Conservation (phyloP, 768 basidiomycete species). For the Mycena alexandri region DNA sequence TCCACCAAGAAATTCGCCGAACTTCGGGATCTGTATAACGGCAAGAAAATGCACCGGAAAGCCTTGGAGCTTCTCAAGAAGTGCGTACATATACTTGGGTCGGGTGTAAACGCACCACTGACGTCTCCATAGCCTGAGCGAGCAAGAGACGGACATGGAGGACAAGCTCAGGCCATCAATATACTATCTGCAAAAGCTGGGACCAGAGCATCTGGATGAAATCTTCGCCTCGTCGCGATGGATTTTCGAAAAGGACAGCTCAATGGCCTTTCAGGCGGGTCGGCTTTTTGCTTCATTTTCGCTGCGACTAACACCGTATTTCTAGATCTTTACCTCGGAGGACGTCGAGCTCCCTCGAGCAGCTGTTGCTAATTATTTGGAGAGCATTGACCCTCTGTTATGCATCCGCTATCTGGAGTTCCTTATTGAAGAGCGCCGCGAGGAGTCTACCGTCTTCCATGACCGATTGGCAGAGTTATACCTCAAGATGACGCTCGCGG, state of each 20-base stretch:
- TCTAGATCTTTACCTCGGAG: slow-evolving; percentile 94
- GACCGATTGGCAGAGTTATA: slow-evolving; percentile 93
- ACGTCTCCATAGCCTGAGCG: slow-evolving; percentile 71
- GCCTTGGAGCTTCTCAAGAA: slow-evolving; percentile 87
- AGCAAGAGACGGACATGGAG: slow-evolving; percentile 78
- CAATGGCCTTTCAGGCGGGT: slow-evolving; percentile 82
- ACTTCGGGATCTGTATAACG: slow-evolving; percentile 91
- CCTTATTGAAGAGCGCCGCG: slow-evolving; percentile 80
- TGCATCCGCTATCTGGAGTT: slow-evolving; percentile 89
- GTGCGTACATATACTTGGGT: slow-evolving; percentile 60
- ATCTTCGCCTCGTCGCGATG: slow-evolving; percentile 88
- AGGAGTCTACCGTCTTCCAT: slow-evolving; percentile 78
- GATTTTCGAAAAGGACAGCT: slow-evolving; percentile 82
- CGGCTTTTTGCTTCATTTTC: neutral
- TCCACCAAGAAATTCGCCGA: slow-evolving; percentile 86
- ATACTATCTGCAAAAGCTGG: slow-evolving; percentile 90
- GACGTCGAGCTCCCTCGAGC: slow-evolving; percentile 90
- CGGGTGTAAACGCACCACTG: neutral
- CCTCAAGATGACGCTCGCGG: slow-evolving; percentile 71
- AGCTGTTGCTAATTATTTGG: slow-evolving; percentile 83
- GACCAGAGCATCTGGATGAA: slow-evolving; percentile 82
- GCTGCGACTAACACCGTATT: neutral
- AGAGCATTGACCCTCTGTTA: slow-evolving; percentile 74
- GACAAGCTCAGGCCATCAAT: slow-evolving; percentile 90
- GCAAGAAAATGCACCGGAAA: slow-evolving; percentile 95